Evolutionary conservation across 208 protist species (phyloP), one percentile per base, ranked within the genome.

Genomic region (Acanthamoeba healyi): DNA sequence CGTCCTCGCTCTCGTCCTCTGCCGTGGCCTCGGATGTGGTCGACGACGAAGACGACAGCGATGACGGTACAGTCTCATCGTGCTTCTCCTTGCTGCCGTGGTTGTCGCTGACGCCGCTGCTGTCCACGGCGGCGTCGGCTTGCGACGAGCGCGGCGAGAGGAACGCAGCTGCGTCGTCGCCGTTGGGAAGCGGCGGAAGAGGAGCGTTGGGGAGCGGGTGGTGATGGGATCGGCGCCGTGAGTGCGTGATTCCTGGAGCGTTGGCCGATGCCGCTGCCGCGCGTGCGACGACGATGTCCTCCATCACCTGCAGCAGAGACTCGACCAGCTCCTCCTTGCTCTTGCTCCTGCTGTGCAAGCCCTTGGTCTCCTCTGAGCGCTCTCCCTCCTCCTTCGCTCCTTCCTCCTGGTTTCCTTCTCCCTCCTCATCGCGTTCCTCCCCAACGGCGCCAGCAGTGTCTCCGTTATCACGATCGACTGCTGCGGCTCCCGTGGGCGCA

Each of bases 241-340:
- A 63, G 56, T 22, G 56, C 15, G 56, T 63, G 56, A 12, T 22
- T 51, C n/a, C n/a, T n/a, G 7, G 44, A 61, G 49, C 49, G 10
- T 54, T 54, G 49, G 3, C 54, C 15, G 10, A 61, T 15, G 44
- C 12, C 44, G 46, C 10, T 51, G 46, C 46, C 56, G 58, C 5
- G 58, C 58, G 58, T 9, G 58, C 58, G 58, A 67, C 34, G 44
- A 61, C 49, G 79, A 87, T 87, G 46, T 17, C 32, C 44, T 63
- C 49, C 42, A 61, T 87, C 17, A 54, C 42, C 17, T 61, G 79
- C n/a, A 87, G 79, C 32, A 61, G n/a, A 9, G 42, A 87, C 44
- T 61, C 42, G 26, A 54, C 49, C 42, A 87, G 46, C 26, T 87
- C 32, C 44, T 87, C 49, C 36, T 87, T 87, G 34, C 74, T 49